A percentile compares a stretch with the other conserved stretches of the same genome.
These are phyloP conservation scores for Neophaeococcomyces aloes DNA, from an alignment of 2,329 filamentous ascomycete genomes.

Conservation along the genomic window DNA sequence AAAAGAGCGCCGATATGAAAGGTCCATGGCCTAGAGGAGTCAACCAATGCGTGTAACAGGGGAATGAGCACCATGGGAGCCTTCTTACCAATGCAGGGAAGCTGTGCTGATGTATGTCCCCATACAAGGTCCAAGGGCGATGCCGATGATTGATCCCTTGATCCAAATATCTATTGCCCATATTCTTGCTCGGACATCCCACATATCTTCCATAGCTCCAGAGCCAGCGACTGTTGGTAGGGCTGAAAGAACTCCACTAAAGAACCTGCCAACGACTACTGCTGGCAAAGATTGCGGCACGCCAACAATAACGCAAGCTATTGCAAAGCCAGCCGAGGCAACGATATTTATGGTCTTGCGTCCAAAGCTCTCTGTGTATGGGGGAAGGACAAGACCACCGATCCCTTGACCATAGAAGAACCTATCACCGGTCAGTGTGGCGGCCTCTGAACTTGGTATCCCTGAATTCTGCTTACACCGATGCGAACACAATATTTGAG, in stretches of 20 bases:
- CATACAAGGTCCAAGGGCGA: slow-evolving; percentile 37
- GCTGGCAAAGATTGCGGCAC: slow-evolving; percentile 28
- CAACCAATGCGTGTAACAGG: not conserved
- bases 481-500: no score
- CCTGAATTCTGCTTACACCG: no score
- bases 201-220: slow-evolving; percentile 43
- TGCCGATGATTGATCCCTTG: slow-evolving; percentile 32
- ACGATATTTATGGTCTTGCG: slow-evolving; percentile 29
- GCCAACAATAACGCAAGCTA: slow-evolving; percentile 31
- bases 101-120: slow-evolving; percentile 31
- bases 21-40: no score
- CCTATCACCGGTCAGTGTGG: no score
- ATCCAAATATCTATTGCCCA: slow-evolving; percentile 41
- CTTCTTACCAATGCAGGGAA: slow-evolving; percentile 29
- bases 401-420: slow-evolving; percentile 28
- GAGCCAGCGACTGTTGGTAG: slow-evolving; percentile 39
- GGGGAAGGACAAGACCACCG: slow-evolving; percentile 28
- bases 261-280: slow-evolving; percentile 33
- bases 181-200: slow-evolving; percentile 35
- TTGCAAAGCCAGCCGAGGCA: slow-evolving; percentile 24
- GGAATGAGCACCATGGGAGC: not conserved
- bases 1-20: no score
- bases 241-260: slow-evolving; percentile 37
- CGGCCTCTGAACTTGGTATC: no score
- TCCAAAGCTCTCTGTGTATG: slow-evolving; percentile 31